Conservation (phyloP, 2,329 filamentous ascomycete species). For the Dothiorella sarmentorum region DNA sequence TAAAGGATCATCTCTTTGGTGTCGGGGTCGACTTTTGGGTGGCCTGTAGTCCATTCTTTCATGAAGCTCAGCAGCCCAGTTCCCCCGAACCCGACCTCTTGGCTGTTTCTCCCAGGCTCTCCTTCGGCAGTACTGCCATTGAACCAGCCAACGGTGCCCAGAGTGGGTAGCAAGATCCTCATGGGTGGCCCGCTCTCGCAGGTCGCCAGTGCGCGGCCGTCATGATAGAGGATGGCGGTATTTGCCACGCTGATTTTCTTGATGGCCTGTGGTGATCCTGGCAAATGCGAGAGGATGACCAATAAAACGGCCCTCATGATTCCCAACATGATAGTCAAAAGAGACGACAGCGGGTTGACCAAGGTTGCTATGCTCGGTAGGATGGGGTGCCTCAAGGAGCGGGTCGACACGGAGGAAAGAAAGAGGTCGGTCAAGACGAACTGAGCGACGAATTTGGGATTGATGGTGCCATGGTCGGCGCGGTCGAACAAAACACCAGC, state of each 20-base stretch:
- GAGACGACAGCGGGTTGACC: constrained; percentile 56
- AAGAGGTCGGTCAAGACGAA: constrained; percentile 66
- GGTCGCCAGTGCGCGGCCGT: constrained; percentile 64
- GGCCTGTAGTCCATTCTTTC: constrained; percentile 68
- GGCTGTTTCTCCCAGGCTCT: constrained; percentile 37
- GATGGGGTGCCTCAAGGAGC: constrained; percentile 53
- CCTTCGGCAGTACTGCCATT: constrained; percentile 57
- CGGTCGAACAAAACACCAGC: constrained; percentile 61
- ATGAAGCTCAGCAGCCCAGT: constrained; percentile 57
- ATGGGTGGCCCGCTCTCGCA: constrained; percentile 71
- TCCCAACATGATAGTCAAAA: constrained; percentile 49
- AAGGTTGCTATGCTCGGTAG: constrained; percentile 66
- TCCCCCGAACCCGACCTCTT: constrained; percentile 49
- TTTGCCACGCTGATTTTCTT: constrained; percentile 70
- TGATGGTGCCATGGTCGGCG: constrained; percentile 38
- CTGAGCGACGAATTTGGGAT: constrained; percentile 66
- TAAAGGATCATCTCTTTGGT: constrained; percentile 66
- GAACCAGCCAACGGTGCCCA: constrained; percentile 70
- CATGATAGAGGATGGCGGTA: constrained; percentile 63
- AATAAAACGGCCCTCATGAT: constrained; percentile 58
- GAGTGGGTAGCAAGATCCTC: constrained; percentile 58
- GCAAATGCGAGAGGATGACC: constrained; percentile 56
- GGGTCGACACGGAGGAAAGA: constrained; percentile 51
- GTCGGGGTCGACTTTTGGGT: constrained; percentile 62
- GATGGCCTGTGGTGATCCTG: constrained; percentile 55